Evolutionary conservation across 2,329 filamentous ascomycete species (phyloP).

Genomic region (Botryosphaeria agaves): DNA sequence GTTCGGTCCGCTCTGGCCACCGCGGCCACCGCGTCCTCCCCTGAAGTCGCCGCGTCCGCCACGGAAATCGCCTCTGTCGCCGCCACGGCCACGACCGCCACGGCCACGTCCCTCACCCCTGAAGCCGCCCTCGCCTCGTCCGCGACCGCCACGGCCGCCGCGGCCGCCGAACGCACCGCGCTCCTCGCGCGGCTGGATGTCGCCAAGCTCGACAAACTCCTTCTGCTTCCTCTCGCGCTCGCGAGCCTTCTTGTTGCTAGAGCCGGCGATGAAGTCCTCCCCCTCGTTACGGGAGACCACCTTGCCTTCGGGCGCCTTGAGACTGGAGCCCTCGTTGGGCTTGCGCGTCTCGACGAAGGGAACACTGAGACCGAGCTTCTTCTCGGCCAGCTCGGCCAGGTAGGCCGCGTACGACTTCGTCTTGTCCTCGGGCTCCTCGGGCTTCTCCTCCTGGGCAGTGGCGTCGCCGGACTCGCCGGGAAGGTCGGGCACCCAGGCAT

Average conservation of each 20-base stretch:
- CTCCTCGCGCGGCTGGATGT: slow-evolving; percentile 36
- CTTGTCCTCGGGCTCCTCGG: slow-evolving; percentile 54
- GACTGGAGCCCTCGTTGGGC: slow-evolving; percentile 85
- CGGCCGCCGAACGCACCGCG: slow-evolving; percentile 34
- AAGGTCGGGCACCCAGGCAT: slow-evolving; percentile 7
- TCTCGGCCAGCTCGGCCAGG: slow-evolving; percentile 57
- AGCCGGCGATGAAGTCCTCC: slow-evolving; percentile 56
- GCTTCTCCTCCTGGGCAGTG: slow-evolving; percentile 9
- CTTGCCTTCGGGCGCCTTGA: slow-evolving; percentile 88
- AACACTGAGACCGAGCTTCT: slow-evolving; percentile 53
- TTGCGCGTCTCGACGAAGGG: slow-evolving; percentile 53
- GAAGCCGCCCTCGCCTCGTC: slow-evolving; percentile 15
- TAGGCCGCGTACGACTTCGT: slow-evolving; percentile 81
- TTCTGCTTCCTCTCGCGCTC: slow-evolving; percentile 88
- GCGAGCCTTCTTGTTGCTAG: slow-evolving; percentile 59
- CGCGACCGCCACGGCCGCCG: slow-evolving; percentile 31
- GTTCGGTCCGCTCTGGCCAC: slow-evolving; percentile 24
- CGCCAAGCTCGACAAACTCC: slow-evolving; percentile 75
- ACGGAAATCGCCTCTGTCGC: slow-evolving; percentile 31
- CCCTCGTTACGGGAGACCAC: slow-evolving; percentile 35
- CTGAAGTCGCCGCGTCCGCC: slow-evolving; percentile 31
- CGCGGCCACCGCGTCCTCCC: slow-evolving; percentile 21
- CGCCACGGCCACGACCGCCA: slow-evolving; percentile 20
- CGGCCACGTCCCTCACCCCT: slow-evolving; percentile 19
- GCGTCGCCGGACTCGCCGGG: slow-evolving; percentile 20